Evolutionary conservation across 208 protist species (phyloP).

Genomic region (Trichomonas tenax): DNA sequence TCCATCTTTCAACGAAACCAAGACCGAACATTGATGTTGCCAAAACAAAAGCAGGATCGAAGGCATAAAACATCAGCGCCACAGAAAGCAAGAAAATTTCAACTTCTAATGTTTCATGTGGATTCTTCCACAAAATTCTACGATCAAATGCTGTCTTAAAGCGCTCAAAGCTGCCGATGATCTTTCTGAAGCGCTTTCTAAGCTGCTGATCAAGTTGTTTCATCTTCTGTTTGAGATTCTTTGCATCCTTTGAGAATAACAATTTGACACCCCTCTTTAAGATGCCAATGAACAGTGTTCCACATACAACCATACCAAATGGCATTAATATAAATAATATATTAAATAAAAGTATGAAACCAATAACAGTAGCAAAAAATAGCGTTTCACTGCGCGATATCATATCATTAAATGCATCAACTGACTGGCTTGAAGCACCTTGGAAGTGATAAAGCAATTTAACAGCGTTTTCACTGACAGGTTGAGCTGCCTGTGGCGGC

Average conservation of each 20-base stretch:
- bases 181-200: no score
- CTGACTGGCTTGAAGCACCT: no score
- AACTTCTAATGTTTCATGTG: background rate
- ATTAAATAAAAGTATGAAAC: background rate
- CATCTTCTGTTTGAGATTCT: background rate
- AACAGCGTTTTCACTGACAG: background rate
- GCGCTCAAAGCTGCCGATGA: background rate
- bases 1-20: background rate
- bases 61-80: background rate
- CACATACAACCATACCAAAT: background rate
- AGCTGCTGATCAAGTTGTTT: background rate
- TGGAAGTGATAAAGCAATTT: background rate
- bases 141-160: background rate
- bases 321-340: background rate
- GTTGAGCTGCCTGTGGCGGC: no score
- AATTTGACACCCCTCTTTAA: background rate
- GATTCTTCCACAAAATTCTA: background rate
- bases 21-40: background rate
- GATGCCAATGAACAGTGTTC: background rate
- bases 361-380: background rate
- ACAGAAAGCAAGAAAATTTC: background rate
- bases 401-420: background rate
- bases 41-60: background rate
- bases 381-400: background rate
- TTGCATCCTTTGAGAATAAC: background rate